Conservation (phyloP, 106 monocot genomes). For the Platanthera zijinensis region DNA sequence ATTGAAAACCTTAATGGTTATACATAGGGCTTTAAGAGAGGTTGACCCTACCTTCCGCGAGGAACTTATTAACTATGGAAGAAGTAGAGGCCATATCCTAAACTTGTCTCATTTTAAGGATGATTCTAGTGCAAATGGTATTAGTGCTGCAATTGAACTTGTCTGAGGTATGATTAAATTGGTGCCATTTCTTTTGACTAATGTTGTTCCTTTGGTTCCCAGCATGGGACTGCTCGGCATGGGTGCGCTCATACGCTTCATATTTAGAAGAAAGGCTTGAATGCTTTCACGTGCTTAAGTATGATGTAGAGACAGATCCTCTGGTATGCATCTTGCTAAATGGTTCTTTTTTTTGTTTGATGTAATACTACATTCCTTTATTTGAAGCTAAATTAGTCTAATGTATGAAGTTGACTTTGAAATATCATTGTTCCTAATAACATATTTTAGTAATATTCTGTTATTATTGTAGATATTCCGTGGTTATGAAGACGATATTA, state of each 20-base stretch:
- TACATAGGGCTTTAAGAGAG: slow-evolving; percentile 95
- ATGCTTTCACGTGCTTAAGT: slow-evolving; percentile 73
- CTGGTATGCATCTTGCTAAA: slow-evolving; percentile 35
- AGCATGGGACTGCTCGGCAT: slow-evolving; percentile 98
- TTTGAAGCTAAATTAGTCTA: not conserved
- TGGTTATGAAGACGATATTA: too few relatives aligned
- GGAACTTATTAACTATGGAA: slow-evolving; percentile 94
- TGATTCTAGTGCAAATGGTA: slow-evolving; percentile 92
- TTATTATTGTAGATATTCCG: not conserved
- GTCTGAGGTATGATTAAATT: not conserved
- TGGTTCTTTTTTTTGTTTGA: slow-evolving; percentile 1
- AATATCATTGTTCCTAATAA: not conserved
- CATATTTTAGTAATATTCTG: not conserved
- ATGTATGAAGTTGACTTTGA: not conserved
- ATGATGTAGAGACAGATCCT: slow-evolving; percentile 84
- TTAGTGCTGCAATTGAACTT: slow-evolving; percentile 1
- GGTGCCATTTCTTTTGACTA: not conserved
- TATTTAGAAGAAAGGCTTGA: slow-evolving; percentile 95
- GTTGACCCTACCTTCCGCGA: slow-evolving; percentile 93
- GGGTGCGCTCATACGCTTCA: slow-evolving; percentile 89
- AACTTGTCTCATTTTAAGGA: slow-evolving; percentile 94
- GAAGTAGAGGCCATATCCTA: slow-evolving; percentile 73
- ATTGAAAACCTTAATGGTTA: slow-evolving; percentile 81
- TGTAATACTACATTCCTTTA: not conserved
- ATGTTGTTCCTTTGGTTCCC: slow-evolving; percentile 18